Base-by-base conservation (phyloP, 2,329 filamentous ascomycete genomes). In the Colletotrichum cuscutae region DNA sequence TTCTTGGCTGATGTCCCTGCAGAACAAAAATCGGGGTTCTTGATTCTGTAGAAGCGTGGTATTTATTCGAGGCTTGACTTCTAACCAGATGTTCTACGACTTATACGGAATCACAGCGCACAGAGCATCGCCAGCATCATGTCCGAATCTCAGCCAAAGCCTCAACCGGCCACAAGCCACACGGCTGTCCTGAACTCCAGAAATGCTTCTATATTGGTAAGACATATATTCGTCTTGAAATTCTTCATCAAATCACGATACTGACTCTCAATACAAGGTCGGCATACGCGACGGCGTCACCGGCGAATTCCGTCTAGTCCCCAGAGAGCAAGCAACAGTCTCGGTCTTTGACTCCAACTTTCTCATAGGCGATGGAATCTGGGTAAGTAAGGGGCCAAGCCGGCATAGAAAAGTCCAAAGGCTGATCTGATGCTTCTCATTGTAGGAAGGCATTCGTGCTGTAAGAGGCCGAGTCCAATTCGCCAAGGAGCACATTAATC, bases 341-440 rank as follows among this genome's bases (percentile, higher is more conserved):
- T 79, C 78, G 1, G 78, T 79, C 3, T 79, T 79, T 67, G 78
- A 79, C 75, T 79, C 77, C 4, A 78, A 76, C 60, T 79, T 79
- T 11, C 75, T 79, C 1, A 70, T 79, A 19, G 78, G 78, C 5
- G 78, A 79, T 64, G 78, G 78, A 3, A 79, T 79, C 6, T 79
- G 78, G 76, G 77, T 77, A 64, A 32, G 69, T 60, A 4, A 13
- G 5, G 13, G 13, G 15, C 19, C 15, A 15, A 6, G 15, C 19
- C 12, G 11, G 11, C 3, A 8, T 5, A 6, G 8, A 13, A 26
- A 1, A 1, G 4, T 15, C 37, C 3, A 22, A 37, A 9, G 26
- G 28, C 61, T 64, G 19, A 73, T 22, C 26, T 13, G 5, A 19
- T n/a, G 42, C 19, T 15, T 26, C 32, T 12, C 54, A 26, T 28